These are phyloP conservation scores for Fraxinus latifolia DNA, from an alignment of 305 asterid genomes.

Conservation along the genomic window DNA sequence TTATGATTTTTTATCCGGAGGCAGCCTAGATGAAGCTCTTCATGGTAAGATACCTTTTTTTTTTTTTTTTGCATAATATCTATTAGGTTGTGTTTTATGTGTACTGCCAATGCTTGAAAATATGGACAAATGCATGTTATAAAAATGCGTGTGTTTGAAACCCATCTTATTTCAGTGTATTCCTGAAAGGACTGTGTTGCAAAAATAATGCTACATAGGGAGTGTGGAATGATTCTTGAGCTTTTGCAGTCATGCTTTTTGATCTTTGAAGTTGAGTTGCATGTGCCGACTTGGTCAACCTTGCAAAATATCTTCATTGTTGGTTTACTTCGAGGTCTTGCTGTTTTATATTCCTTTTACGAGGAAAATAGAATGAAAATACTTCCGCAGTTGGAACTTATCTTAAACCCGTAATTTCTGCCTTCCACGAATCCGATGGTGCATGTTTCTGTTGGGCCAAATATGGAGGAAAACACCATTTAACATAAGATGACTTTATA, in stretches of 20 bases:
- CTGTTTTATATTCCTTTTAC: neutral
- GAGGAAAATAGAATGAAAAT: neutral
- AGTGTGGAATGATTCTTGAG: neutral
- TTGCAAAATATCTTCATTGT: neutral
- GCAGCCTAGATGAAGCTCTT: constrained; percentile 95
- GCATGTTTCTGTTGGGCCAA: neutral
- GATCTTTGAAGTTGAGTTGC: neutral
- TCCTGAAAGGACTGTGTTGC: neutral
- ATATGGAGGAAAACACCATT: neutral
- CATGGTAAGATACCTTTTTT: constrained; percentile 50
- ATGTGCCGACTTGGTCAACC: neutral
- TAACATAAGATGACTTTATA: neutral
- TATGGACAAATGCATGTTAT: neutral
- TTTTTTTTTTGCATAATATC: neutral
- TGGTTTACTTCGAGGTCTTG: neutral
- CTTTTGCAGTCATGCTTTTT: neutral
- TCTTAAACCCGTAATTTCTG: neutral
- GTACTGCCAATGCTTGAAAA: neutral
- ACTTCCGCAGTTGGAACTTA: neutral
- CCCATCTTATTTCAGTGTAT: neutral
- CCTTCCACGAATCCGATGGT: neutral
- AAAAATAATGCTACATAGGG: neutral
- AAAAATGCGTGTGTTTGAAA: neutral
- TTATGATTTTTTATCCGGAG: constrained; percentile 87
- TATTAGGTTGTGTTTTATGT: neutral